These are phyloP conservation scores for Fraxinus excelsior DNA, from an alignment of 257 asterid genomes.

Conservation along the genomic window DNA sequence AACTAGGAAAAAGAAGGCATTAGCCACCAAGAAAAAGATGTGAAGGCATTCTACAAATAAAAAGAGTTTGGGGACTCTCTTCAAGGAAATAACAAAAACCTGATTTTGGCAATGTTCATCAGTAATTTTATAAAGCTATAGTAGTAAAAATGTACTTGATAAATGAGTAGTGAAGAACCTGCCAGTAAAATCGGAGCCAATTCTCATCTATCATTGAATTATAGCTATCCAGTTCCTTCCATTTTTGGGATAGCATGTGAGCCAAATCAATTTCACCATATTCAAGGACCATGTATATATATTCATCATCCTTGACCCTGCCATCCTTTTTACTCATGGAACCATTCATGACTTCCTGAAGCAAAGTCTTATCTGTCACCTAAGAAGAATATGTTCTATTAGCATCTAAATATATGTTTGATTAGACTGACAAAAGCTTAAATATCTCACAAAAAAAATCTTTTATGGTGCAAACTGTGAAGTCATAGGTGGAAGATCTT, in stretches of 20 bases:
- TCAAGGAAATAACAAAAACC: not conserved
- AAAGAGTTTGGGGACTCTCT: not conserved
- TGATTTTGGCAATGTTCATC: not conserved
- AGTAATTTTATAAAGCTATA: slow-evolving; percentile 16
- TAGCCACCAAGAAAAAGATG: not conserved
- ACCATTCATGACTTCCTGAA: slow-evolving; percentile 80
- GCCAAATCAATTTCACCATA: slow-evolving; percentile 99
- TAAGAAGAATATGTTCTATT: slow-evolving; percentile 36
- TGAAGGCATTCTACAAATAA: not conserved
- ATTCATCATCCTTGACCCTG: slow-evolving; percentile 84
- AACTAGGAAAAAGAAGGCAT: not conserved
- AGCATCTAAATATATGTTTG: slow-evolving; percentile 24
- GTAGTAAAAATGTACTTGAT: slow-evolving; percentile 12
- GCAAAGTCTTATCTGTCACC: slow-evolving; percentile 93
- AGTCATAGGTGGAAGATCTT: not conserved
- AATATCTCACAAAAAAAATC: not conserved
- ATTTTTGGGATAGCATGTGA: slow-evolving; percentile 93
- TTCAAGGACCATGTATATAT: slow-evolving; percentile 93
- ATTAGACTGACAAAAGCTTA: not conserved
- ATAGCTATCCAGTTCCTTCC: slow-evolving; percentile 78
- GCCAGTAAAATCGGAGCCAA: slow-evolving; percentile 99
- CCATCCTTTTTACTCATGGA: slow-evolving; percentile 75
- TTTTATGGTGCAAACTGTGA: not conserved
- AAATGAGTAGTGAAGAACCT: slow-evolving; percentile 51
- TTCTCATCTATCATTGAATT: slow-evolving; percentile 75